Conservation (phyloP, 2,329 filamentous ascomycete species). For the Scortechinia acanthostroma region DNA sequence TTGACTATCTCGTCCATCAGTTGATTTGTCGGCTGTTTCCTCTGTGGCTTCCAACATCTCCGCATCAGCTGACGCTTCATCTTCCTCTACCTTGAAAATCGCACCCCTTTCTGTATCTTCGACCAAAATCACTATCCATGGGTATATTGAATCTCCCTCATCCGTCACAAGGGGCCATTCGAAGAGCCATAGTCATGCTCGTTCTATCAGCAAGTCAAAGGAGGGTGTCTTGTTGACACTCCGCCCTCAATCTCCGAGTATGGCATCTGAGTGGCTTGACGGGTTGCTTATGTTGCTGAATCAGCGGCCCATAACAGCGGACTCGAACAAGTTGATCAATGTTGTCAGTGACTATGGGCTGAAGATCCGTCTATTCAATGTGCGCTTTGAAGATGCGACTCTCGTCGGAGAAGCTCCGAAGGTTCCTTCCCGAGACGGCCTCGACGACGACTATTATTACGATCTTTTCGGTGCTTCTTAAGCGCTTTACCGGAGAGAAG, state of each 20-base stretch:
- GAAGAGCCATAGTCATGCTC: slow-evolving; percentile 1
- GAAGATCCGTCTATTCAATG: slow-evolving; percentile 66
- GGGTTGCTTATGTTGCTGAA: slow-evolving; percentile 67
- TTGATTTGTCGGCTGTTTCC: not conserved
- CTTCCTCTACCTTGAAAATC: not conserved
- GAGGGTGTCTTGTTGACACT: slow-evolving; percentile 57
- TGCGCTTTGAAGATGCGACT: slow-evolving; percentile 51
- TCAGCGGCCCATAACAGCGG: slow-evolving; percentile 66
- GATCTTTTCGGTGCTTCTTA: slow-evolving; percentile 27
- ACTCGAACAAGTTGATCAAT: slow-evolving; percentile 61
- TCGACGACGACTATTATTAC: slow-evolving; percentile 69
- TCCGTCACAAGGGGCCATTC: slow-evolving; percentile 6
- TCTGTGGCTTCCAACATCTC: slow-evolving; percentile 2
- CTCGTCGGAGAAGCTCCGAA: slow-evolving; percentile 37
- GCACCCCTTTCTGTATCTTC: slow-evolving; percentile 18
- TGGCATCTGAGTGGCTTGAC: slow-evolving; percentile 70
- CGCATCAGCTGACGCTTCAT: not conserved
- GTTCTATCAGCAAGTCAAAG: slow-evolving; percentile 12
- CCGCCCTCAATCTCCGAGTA: slow-evolving; percentile 49
- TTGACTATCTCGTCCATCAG: not conserved
- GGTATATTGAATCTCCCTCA: slow-evolving; percentile 22
- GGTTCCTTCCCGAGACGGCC: slow-evolving; percentile 55
- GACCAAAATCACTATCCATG: slow-evolving; percentile 68
- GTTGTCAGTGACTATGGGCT: slow-evolving; percentile 64
- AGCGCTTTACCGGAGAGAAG: too few relatives aligned